Base-by-base conservation (phyloP, 2,329 filamentous ascomycete genomes). In the Microascus cirrosus region DNA sequence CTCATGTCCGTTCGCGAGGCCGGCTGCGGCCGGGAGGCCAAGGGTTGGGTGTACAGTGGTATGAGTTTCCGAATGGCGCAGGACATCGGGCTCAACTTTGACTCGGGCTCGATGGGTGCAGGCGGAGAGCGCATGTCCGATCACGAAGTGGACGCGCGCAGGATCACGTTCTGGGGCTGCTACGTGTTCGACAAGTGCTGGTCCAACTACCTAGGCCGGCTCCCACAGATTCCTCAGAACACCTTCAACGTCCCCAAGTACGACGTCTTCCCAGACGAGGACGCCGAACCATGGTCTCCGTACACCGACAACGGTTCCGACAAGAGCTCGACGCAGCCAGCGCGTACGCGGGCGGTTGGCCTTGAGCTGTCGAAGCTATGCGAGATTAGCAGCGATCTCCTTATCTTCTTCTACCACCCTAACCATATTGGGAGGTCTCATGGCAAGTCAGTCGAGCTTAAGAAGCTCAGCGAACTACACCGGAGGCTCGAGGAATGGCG, bases 111-210 rank as follows among this genome's bases (percentile, higher is more conserved):
- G 10, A 79, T 90, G 59, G 79, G 81, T 8, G 73, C 74, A 8
- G 81, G 80, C 59, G 78, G 74, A 59, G 77, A 80, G 55, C 71
- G 76, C 32, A 78, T 93, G 62, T 84, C 85, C 60, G 90, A 96
- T 59, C 81, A 88, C 53, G 93, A 96, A 69, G 82, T 95, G 45
- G 94, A 99, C 71, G 92, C 91, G 2, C 80, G 94, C 45, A 81
- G 89, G 57, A 86, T 97, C 50, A 97, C 94, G 0, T 97, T 96
- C 67, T 97, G 94, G 94, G 94, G 94, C 7, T 96, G 92, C 69
- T 97, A 94, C 70, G 74, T 96, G n/a, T 95, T 97, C 69, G 94
- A 99, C 75, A 97, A 96, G 78, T 95, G 90, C 70, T 97, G 93
- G 92, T 96, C 92, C 55, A 97, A 96, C 69, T 97, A 97, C 65